Base-by-base conservation (phyloP, 495 filamentous ascomycete genomes). In the Halenospora varia region DNA sequence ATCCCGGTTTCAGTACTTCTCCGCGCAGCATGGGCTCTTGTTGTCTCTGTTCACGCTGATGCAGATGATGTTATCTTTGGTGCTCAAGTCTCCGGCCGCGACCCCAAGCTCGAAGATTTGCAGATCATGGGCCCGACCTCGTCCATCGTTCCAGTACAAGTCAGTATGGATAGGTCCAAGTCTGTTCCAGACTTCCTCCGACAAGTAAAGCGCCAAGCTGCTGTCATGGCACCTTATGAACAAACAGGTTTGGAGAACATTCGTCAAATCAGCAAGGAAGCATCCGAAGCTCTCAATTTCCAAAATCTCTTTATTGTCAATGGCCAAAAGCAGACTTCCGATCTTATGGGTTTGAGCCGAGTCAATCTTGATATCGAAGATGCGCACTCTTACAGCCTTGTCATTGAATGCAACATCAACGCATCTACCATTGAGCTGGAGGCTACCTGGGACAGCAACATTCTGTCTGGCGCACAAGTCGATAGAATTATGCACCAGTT, bases 401-500 rank as follows among this genome's bases (percentile, higher is more conserved):
- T 45, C 42, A 15, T 45, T 3, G 42, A 45, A 9, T 45, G 42
- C n/a, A 45, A 8, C 6, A 3, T 45, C 8, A 20, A 20, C 18
- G 42, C 11, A 9, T 3, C 8, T 45, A 6, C 8, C 3, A 4
- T 45, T 15, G n/a, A 22, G 10, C 26, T 61, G 25, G 47, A 56
- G 20, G 53, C 59, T 10, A 56, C 56, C 3, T 63, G 50, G 25
- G 65, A 68, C 25, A 26, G 45, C 17, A 25, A 55, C 11, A 17
- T 63, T 24, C 58, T 68, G 18, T 17, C 42, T 0, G 53, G 48
- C 10, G 25, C 35, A n/a, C 60, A 66, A 25, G 48, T 68, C 40
- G 35, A 25, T 2, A 51, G 59, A 10, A 56, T 68, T 9, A 55
- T 62, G 22, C 29, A 62, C 25, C 66, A 68, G 3, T 61, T 61